These are phyloP conservation scores for Chlorella variabilis DNA, from an alignment of 163 green algal species.

Conservation along the genomic window DNA sequence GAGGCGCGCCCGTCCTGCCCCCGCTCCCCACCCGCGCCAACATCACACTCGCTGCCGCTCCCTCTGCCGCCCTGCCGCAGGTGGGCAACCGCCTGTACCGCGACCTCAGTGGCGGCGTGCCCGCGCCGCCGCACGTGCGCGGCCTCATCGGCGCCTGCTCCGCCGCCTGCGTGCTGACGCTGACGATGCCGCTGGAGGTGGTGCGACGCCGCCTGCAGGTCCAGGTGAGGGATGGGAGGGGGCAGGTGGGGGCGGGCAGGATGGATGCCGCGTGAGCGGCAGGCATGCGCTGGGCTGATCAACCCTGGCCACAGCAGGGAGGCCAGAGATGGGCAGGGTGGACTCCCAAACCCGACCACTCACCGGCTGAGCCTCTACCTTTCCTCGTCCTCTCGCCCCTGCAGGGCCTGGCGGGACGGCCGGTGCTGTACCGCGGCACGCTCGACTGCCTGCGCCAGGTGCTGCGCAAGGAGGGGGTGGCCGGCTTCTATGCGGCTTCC, in stretches of 20 bases:
- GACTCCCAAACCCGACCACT: background rate
- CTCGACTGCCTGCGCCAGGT: slow-evolving; percentile 34
- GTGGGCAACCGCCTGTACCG: slow-evolving; percentile 11
- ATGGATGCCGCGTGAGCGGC: background rate
- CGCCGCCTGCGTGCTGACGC: slow-evolving; percentile 38
- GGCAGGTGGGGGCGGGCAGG: no score
- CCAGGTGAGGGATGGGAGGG: no score
- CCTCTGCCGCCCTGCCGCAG: no score
- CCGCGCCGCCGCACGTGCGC: slow-evolving; percentile 12
- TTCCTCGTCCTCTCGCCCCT: no score
- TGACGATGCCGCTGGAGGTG: slow-evolving; percentile 77
- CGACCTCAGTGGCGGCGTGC: background rate
- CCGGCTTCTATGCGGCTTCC: slow-evolving; percentile 33
- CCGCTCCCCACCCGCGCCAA: no score
- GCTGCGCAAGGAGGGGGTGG: slow-evolving; percentile 16
- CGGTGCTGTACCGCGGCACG: slow-evolving; percentile 34
- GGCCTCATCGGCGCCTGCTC: slow-evolving; percentile 39
- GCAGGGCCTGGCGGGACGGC: slow-evolving; percentile 37
- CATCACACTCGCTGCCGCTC: no score
- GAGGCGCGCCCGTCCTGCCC: no score
- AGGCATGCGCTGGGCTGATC: background rate
- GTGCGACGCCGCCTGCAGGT: slow-evolving; percentile 76
- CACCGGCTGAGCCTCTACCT: background rate
- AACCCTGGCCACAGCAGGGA: background rate
- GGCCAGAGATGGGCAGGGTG: background rate